Evolutionary conservation across 192 early-diverging fungal species (phyloP).

Genomic region (Geranomyces variabilis): DNA sequence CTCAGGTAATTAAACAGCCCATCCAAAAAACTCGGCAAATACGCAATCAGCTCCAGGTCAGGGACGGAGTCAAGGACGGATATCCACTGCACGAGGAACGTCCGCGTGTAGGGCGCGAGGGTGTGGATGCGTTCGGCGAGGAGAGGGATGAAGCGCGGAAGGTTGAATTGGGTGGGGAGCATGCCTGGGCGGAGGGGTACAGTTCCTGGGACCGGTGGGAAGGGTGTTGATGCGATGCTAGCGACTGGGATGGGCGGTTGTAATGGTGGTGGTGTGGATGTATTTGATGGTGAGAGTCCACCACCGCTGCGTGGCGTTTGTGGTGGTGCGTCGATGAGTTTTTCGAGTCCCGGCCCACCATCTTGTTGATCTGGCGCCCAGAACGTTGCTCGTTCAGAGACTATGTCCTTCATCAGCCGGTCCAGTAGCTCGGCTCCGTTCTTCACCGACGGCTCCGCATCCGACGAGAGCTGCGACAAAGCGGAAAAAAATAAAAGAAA

Average conservation of each 20-base stretch:
- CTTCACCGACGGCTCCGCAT: conserved; percentile 89
- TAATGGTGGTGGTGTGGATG: not conserved
- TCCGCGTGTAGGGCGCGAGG: conserved; percentile 84
- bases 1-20: conserved; percentile 87
- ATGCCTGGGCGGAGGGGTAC: conserved; percentile 36
- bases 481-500: not conserved
- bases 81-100: conserved; percentile 95
- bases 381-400: conserved; percentile 83
- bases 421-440: conserved; percentile 94
- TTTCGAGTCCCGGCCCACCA: not conserved
- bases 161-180: conserved; percentile 70
- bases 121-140: conserved; percentile 89
- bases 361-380: conserved; percentile 54
- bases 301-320: not conserved
- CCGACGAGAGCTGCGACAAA: conserved; percentile 73
- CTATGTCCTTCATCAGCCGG: conserved; percentile 95
- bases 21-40: conserved; percentile 92
- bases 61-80: conserved; percentile 89
- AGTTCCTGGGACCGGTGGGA: conserved; percentile 44
- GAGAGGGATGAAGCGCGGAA: conserved; percentile 92
- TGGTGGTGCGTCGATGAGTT: conserved; percentile 31
- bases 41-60: conserved; percentile 88
- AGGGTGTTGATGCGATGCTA: not conserved
- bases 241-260: too few relatives aligned
- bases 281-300: not conserved